Base-by-base conservation (phyloP, 2,329 filamentous ascomycete genomes). In the Penicillium aurantiogriseum region DNA sequence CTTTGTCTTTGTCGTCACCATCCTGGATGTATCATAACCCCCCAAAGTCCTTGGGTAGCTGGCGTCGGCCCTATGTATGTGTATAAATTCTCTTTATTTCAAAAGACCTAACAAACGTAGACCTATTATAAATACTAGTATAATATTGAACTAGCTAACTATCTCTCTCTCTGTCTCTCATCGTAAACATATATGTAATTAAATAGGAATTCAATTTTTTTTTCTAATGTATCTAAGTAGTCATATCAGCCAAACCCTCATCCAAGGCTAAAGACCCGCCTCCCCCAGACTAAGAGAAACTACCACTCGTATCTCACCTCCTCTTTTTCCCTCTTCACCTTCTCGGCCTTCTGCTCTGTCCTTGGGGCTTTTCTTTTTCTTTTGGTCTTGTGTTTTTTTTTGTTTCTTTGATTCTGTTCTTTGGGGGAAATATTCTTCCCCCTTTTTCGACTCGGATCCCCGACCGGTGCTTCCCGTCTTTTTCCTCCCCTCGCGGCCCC, bases 401-500 rank as follows among this genome's bases (percentile, higher is more conserved):
- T 55, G 59, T 58, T 61, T 62, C 43, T 57, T 62, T 50, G 47
- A 51, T 51, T 52, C 50, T 54, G 43, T 55, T 44, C 33, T 43
- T 39, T 11, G 25, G 53, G 48, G 40, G 47, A 33, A 40, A 27
- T 23, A 21, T 48, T 49, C 43, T 56, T 29, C 48, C 60, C 59
- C 58, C 51, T 50, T 63, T 59, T 65, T 54, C 38, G 17, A 46
- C 47, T 51, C 50, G 39, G 39, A 21, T 38, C 29, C 60, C 62
- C 54, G 52, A 54, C 60, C 58, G 59, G 59, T 59, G 53, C 42
- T 58, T 59, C 60, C 60, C 55, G 50, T 57, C 59, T 61, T 62
- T 43, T 61, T 45, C 57, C 50, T 63, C 64, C 63, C 63, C 67
- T 68, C 67, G 63, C 64, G 63, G 62, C 66, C 65, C 64, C 63